phyloP scores from a whole-genome alignment of 306 rosid species.

The Macrotyloma uniflorum region DNA sequence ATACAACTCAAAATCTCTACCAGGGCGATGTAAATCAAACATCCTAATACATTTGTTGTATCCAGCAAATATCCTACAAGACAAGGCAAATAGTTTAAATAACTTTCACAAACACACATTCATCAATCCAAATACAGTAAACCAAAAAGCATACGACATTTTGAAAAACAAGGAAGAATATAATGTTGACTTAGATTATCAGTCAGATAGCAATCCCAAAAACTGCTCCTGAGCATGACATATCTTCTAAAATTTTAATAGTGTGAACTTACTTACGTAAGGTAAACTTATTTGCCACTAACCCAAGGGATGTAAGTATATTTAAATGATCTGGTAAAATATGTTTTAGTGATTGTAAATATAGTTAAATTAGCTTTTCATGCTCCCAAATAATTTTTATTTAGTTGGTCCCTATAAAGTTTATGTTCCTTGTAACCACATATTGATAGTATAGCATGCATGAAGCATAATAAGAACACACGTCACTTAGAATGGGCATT shows the following conservation, averaged over 20 bases:
- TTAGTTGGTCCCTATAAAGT: background rate
- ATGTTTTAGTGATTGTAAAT: background rate
- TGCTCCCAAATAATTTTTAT: background rate
- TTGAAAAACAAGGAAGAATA: constrained; percentile 10
- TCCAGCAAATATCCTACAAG: constrained; percentile 88
- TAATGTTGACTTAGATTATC: constrained; percentile 27
- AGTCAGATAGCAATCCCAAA: constrained; percentile 12
- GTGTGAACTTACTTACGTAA: constrained; percentile 10
- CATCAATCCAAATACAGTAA: constrained; percentile 10
- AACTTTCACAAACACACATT: background rate
- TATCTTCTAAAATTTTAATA: background rate
- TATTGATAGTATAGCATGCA: background rate
- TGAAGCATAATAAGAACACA: background rate
- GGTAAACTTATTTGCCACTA: constrained; percentile 6
- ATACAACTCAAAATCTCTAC: constrained; percentile 76
- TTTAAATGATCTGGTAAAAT: background rate
- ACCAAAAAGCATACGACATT: constrained; percentile 15
- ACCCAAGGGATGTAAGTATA: constrained; percentile 7
- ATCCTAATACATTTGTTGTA: constrained; percentile 88
- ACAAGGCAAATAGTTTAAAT: constrained; percentile 20
- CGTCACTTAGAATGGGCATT: background rate
- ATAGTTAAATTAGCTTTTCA: background rate
- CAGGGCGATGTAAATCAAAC: constrained; percentile 97
- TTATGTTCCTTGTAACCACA: background rate
- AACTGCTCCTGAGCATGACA: constrained; percentile 1